These are phyloP conservation scores for Erythrobasidium hasegawianum DNA, from an alignment of 1,284 basidiomycete species.

Conservation along the genomic window DNA sequence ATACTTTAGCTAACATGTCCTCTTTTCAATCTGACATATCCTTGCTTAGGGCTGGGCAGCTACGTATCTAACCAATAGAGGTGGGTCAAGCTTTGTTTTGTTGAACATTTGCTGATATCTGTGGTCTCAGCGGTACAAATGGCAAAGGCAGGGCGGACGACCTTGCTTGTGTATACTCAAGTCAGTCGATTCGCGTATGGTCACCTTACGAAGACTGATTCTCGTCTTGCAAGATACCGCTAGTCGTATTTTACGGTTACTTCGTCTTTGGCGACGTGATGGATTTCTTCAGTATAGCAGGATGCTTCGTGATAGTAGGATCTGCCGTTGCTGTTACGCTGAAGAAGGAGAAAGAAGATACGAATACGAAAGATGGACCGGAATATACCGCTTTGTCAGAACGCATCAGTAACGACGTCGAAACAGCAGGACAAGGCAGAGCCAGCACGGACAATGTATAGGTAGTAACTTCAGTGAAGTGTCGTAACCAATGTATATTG, in stretches of 20 bases:
- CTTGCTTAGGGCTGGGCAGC: constrained; percentile 3
- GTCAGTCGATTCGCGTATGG: neutral
- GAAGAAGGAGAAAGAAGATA: constrained; percentile 5
- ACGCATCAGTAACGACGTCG: no score
- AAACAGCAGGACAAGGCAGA: no score
- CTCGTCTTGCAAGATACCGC: no score
- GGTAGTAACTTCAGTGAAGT: no score
- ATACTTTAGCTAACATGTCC: neutral
- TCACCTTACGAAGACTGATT: no score
- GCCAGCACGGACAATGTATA: no score
- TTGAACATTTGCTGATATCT: no score
- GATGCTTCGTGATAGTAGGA: neutral
- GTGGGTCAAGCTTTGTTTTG: no score
- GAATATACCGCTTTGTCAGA: no score
- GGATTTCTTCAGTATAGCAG: neutral
- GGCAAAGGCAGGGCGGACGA: neutral
- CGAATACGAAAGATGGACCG: neutral
- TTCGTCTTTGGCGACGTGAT: constrained; percentile 4
- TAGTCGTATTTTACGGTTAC: constrained; percentile 6
- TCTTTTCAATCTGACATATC: neutral
- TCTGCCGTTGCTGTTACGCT: neutral
- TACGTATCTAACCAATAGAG: constrained; percentile 5
- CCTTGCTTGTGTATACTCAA: constrained; percentile 13
- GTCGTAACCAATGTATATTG: no score
- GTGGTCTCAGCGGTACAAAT: constrained; percentile 18